These are phyloP conservation scores for Whalleya microplaca DNA, from an alignment of 2,329 filamentous ascomycete species.

Conservation along the genomic window DNA sequence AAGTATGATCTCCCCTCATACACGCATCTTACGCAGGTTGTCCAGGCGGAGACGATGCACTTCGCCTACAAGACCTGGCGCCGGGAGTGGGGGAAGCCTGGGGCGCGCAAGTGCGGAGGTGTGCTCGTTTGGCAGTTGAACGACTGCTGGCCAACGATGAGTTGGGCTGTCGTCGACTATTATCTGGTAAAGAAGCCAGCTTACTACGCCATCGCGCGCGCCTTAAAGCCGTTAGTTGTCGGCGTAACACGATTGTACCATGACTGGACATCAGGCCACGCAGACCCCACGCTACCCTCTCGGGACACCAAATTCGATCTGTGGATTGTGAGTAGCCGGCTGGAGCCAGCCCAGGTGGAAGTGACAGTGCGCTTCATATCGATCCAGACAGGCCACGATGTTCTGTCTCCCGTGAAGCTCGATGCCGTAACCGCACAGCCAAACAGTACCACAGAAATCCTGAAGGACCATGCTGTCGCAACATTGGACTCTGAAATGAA, in stretches of 20 bases:
- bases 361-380: slow-evolving; percentile 46
- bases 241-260: slow-evolving; percentile 52
- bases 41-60: slow-evolving; percentile 56
- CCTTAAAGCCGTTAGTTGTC: slow-evolving; percentile 62
- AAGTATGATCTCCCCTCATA: slow-evolving; percentile 48
- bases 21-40: slow-evolving; percentile 58
- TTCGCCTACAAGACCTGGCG: slow-evolving; percentile 61
- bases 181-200: slow-evolving; percentile 68
- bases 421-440: slow-evolving; percentile 29
- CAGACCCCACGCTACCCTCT: slow-evolving; percentile 43
- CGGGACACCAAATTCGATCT: slow-evolving; percentile 46
- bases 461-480: slow-evolving; percentile 38
- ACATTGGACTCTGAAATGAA: slow-evolving; percentile 12
- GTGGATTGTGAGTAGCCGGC: slow-evolving; percentile 46
- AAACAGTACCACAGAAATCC: slow-evolving; percentile 46
- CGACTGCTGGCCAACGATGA: slow-evolving; percentile 70
- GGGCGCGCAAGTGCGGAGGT: slow-evolving; percentile 63
- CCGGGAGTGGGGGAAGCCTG: slow-evolving; percentile 63
- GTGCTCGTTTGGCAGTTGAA: slow-evolving; percentile 72
- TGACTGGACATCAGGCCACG: slow-evolving; percentile 50
- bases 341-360: slow-evolving; percentile 29
- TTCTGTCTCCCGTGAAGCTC: slow-evolving; percentile 32
- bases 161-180: slow-evolving; percentile 69
- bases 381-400: slow-evolving; percentile 43
- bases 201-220: slow-evolving; percentile 57